phyloP scores from a whole-genome alignment of 1,284 basidiomycete species.

The Marasmius fiardii region DNA sequence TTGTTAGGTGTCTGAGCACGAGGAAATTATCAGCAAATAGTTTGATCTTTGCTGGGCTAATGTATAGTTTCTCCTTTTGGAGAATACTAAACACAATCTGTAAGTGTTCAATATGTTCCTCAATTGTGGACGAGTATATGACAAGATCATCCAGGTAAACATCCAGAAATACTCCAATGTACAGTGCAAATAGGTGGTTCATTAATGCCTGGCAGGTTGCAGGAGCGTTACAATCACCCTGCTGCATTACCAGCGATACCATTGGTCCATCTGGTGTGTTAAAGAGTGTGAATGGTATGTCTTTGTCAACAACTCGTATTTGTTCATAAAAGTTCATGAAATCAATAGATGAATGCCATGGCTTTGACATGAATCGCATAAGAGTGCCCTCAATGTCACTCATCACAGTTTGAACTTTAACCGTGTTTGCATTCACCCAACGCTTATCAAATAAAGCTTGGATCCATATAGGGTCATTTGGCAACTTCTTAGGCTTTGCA shows the following conservation, averaged over 20 bases:
- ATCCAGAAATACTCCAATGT: conserved; percentile 26
- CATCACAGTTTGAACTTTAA: conserved; percentile 19
- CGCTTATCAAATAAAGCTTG: not conserved
- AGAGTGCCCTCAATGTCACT: conserved; percentile 25
- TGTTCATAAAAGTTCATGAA: conserved; percentile 29
- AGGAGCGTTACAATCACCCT: too few species aligned
- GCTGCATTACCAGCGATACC: conserved; percentile 26
- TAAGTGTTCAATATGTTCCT: conserved; percentile 27
- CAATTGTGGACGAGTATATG: conserved; percentile 24
- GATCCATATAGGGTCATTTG: not conserved
- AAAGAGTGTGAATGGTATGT: conserved; percentile 19
- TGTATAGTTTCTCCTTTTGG: not conserved
- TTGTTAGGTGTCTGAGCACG: conserved; percentile 21
- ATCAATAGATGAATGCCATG: conserved; percentile 22
- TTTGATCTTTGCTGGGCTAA: conserved; percentile 2
- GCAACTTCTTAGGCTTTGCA: not conserved
- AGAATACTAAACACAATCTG: conserved; percentile 21
- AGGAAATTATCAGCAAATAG: conserved; percentile 20
- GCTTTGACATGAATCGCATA: conserved; percentile 5
- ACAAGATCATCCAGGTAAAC: conserved; percentile 30
- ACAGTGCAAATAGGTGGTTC: conserved; percentile 26
- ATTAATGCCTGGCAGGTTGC: conserved; percentile 24
- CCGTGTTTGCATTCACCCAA: conserved; percentile 18
- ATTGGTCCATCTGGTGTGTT: conserved; percentile 28
- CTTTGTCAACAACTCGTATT: conserved; percentile 23